These are phyloP conservation scores for Colletotrichum sp. DNA, from an alignment of 2,329 filamentous ascomycete genomes.

Conservation along the genomic window DNA sequence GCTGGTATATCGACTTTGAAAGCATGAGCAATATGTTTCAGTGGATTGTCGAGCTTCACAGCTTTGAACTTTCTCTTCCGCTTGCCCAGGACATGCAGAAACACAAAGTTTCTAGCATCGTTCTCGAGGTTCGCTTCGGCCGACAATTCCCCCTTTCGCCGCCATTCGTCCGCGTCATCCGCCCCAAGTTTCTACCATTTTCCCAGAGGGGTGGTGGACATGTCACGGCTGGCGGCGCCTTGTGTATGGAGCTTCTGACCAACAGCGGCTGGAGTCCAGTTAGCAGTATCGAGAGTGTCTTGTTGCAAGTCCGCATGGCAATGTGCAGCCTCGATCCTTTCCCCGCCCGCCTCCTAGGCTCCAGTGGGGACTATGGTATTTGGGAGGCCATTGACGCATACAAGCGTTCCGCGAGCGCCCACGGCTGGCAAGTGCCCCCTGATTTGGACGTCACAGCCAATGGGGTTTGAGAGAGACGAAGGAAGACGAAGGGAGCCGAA, in stretches of 20 bases:
- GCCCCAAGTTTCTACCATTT: conserved; percentile 80
- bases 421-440: conserved; percentile 76
- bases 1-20: conserved; percentile 80
- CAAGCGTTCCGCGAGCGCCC: conserved; percentile 52
- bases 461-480: neutral
- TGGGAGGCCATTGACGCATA: conserved; percentile 78
- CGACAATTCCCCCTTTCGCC: conserved; percentile 77
- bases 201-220: conserved; percentile 79
- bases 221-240: conserved; percentile 81
- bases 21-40: conserved; percentile 80
- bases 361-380: conserved; percentile 63
- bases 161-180: conserved; percentile 83
- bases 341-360: conserved; percentile 68
- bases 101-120: conserved; percentile 67
- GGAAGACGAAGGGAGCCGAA: neutral
- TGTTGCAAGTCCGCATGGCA: conserved; percentile 82
- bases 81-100: conserved; percentile 77
- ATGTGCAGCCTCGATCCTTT: conserved; percentile 71
- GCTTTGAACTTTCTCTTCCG: conserved; percentile 73
- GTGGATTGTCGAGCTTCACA: conserved; percentile 91
- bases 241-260: conserved; percentile 85
- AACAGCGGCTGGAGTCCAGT: conserved; percentile 82
- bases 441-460: conserved; percentile 59
- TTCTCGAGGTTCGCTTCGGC: conserved; percentile 84
- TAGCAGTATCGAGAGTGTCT: conserved; percentile 76